Base-by-base conservation (phyloP, 108 stramenopile species). In the Pseudonitzschia delicatissima region DNA sequence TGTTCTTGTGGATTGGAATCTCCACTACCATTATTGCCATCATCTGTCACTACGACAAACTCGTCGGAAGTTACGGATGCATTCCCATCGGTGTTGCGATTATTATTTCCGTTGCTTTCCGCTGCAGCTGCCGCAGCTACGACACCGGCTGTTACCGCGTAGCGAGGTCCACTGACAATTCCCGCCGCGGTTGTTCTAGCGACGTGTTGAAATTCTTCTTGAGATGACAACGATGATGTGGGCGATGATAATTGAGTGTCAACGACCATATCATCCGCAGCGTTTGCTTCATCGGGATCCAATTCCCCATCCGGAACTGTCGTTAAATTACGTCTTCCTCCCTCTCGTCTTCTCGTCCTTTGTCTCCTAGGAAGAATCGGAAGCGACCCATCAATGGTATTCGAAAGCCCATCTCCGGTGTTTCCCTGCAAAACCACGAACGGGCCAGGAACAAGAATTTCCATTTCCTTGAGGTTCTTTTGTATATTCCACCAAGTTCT, bases 341-440 rank as follows among this genome's bases (percentile, higher is more conserved):
- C 8, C 8, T 7, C 48, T 49, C 20, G 3, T 53, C 26, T 25
- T 13, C 0, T n/a, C 3, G 31, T 55, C 4, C 31, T 23, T n/a
- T 32, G 23, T n/a, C 29, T 50, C 53, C 33, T 26, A 37, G 70
- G 45, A 28, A 67, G 50, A 12, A 63, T 48, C 13, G 82, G 82
- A 28, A 64, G 34, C 1, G 29, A 23, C 20, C 63, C 45, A 61
- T 82, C 72, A 25, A 90, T 73, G 17, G 82, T 83, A 61, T 87
- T 90, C 13, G 71, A 33, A 52, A 87, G 59, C 7, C 85, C 83
- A 77, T 90, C 89, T 18, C 89, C 89, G 3, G 67, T 45, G 20
- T 51, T 72, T 0, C 89, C 89, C 42, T 90, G 89, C 21, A 90
- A 57, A 0, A 85, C 77, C 5, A 78, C 72, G 66, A 87, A 90